Conservation (phyloP, 257 asterid genomes). For the Anisodus tanguticus region DNA sequence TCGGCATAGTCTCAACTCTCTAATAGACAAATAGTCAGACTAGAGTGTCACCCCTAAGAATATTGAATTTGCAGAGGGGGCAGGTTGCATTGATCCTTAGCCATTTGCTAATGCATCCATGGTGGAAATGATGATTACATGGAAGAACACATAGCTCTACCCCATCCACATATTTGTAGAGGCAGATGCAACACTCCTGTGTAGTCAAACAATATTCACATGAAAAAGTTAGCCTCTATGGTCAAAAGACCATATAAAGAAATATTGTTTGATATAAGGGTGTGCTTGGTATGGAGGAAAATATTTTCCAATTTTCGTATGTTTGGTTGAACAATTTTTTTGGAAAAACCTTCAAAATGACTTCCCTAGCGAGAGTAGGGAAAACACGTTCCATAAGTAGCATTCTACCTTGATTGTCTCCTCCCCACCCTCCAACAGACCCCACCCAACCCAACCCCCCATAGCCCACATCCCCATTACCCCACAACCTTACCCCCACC, state of each 20-base stretch:
- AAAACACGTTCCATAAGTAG: too few relatives aligned
- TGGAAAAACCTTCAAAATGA: too few relatives aligned
- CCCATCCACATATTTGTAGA: conserved; percentile 68
- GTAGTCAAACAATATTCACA: background rate
- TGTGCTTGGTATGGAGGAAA: too few relatives aligned
- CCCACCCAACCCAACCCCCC: too few relatives aligned
- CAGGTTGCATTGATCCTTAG: conserved; percentile 88
- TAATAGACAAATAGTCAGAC: conserved; percentile 42
- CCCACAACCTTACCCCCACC: too few relatives aligned
- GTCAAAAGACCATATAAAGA: background rate
- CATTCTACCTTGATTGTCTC: too few relatives aligned
- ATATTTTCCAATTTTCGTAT: too few relatives aligned
- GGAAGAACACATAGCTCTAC: conserved; percentile 80
- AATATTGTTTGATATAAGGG: background rate
- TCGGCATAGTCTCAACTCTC: background rate
- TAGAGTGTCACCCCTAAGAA: conserved; percentile 58
- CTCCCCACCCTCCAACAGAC: too few relatives aligned
- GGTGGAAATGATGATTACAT: conserved; percentile 95
- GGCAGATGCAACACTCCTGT: conserved; percentile 97
- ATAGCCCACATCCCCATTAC: too few relatives aligned
- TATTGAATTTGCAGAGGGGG: conserved; percentile 87
- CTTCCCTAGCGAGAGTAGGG: too few relatives aligned
- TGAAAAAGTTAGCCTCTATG: background rate
- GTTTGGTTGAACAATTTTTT: too few relatives aligned
- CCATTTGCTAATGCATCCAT: conserved; percentile 75